Evolutionary conservation across 2,329 filamentous ascomycete genomes (phyloP), one percentile per base, ranked within the genome.

Genomic region (Xylariaceae sp.): DNA sequence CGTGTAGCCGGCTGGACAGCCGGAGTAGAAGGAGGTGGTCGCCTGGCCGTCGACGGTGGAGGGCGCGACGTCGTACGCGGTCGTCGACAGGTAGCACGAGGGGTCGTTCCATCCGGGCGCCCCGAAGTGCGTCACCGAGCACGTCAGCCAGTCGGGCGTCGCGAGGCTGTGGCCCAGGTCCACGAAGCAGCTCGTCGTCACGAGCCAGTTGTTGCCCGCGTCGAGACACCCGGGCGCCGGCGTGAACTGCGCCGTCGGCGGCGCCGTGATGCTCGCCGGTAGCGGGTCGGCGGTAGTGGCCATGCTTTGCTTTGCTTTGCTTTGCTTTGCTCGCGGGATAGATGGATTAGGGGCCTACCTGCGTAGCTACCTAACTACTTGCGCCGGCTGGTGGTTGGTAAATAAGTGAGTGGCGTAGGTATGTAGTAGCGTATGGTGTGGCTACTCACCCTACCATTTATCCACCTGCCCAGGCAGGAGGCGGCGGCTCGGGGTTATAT

Each of bases 91-190:
- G 21, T 16, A 45, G 40, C 57, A 60, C 40, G 57, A 57, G 37
- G 45, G 16, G 6, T 50, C 41, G 2, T 6, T 29, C 20, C 37
- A 20, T 14, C 26, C 2, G 10, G 48, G 32, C 12, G 57, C 50
- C 21, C 57, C 54, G 12, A 60, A 60, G 18, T 60, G 43, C 23
- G 54, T 60, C 23, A 60, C 37, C 48, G 46, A 47, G 40, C 57
- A 59, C n/a, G 57, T 59, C 40, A 59, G 12, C 57, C 54, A 59
- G 57, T 57, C 53, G 2, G 53, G 50, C 32, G 53, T 53, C 20
- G 23, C 20, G 19, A 14, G 20, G 23, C 12, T 26, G 23, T 26
- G 19, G 44, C 5, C 9, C 21, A 46, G 4, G 16, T 14, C 19
- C 18, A 52, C 56, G 21, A 2, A 48, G 20, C 57, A 59, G 20